Evolutionary conservation across 352 stramenopile species (phyloP), one percentile per base, ranked within the genome.

Genomic region (Pythium angustatum): DNA sequence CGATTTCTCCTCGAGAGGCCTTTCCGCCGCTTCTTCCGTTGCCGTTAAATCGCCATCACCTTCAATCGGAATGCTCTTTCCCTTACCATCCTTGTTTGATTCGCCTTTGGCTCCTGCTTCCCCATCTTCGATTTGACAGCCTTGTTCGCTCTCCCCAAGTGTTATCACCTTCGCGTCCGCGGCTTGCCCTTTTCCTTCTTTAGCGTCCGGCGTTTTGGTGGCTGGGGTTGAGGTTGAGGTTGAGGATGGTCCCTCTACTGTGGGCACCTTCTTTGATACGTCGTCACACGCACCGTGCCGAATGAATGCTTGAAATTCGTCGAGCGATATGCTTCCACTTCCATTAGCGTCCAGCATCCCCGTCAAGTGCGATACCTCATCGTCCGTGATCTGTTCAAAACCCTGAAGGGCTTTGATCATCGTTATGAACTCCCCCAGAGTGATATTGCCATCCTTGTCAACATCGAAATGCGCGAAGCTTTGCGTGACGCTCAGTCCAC

Each of bases 231-330:
- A n/a, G n/a, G n/a, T n/a, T n/a, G n/a, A n/a, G n/a, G n/a, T n/a
- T n/a, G n/a, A n/a, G n/a, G n/a, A n/a, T n/a, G n/a, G n/a, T n/a
- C n/a, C n/a, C n/a, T n/a, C n/a, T n/a, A n/a, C n/a, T n/a, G n/a
- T n/a, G n/a, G n/a, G n/a, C n/a, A 5, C 5, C 10, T 3, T 15
- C 22, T 10, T 45, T 17, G 21, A 14, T 48, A 41, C 15, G 4
- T 19, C 3, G 7, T 33, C 27, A 58, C 8, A n/a, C 11, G 5
- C 15, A 28, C 22, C 34, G 9, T 2, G 6, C 17, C 60, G 43
- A 8, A 82, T 64, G 33, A 89, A 78, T 0, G 66, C 48, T 8
- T 71, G 36, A 51, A 92, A 90, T 36, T 92, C 81, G n/a, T 75
- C 54, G 34, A 87, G 55, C 3, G 78, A 85, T 22, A 94, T 79